A percentile compares a stretch with the other conserved stretches of the same genome.
phyloP scores from a whole-genome alignment of 352 stramenopile species.

The Pythium guiyangense region DNA sequence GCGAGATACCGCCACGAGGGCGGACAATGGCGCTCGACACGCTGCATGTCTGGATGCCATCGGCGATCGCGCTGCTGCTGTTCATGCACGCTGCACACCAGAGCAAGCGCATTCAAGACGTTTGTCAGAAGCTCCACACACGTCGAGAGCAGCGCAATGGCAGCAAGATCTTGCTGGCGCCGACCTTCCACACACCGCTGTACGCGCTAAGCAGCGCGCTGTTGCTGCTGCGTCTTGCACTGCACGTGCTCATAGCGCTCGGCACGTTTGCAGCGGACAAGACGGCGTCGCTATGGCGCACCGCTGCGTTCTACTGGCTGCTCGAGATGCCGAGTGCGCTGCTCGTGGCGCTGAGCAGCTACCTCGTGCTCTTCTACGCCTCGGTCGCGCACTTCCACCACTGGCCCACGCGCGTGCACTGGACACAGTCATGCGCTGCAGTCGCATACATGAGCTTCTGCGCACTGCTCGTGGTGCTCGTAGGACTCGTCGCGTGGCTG shows the following conservation, averaged over 20 bases:
- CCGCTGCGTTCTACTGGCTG: conserved; percentile 24
- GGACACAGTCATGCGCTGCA: neutral
- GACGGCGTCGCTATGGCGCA: neutral
- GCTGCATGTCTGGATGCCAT: no score
- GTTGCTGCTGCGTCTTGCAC: conserved; percentile 19
- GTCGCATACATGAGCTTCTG: neutral
- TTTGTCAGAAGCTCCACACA: no score
- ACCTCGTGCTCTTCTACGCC: conserved; percentile 30
- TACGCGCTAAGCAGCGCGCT: conserved; percentile 18
- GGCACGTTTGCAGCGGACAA: neutral
- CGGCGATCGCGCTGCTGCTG: no score
- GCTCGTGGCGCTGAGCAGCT: conserved; percentile 19
- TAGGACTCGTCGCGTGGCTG: neutral
- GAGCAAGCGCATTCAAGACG: no score
- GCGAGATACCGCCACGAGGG: no score
- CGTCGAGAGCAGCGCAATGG: no score
- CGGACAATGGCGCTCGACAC: no score
- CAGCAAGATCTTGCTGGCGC: conserved; percentile 7
- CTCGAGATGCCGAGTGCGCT: conserved; percentile 27
- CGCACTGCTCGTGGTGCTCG: neutral
- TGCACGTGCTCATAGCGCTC: conserved; percentile 12
- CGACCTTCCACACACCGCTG: conserved; percentile 25
- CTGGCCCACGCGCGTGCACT: conserved; percentile 12
- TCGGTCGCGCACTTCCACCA: conserved; percentile 15
- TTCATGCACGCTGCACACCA: no score